Base-by-base conservation (phyloP, 2,329 filamentous ascomycete genomes). In the Curvularia sp. region DNA sequence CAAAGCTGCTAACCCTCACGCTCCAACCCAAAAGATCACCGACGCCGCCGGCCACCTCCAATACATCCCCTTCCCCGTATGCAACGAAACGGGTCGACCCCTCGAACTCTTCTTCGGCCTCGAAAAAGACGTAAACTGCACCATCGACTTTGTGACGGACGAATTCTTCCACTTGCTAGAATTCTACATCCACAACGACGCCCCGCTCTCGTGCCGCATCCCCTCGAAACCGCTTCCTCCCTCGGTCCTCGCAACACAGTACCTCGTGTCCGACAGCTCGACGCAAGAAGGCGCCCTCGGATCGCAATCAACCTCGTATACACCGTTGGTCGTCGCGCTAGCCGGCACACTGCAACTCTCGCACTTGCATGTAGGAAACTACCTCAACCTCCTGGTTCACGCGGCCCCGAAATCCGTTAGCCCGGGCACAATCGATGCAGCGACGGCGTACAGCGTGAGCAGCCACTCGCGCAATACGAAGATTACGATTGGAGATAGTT, bases 171-270 rank as follows among this genome's bases (percentile, higher is more conserved):
- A 95, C 79, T 67, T 94, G 51, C 89, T 94, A 81, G 91, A 98
- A 81, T 98, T 97, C 84, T 98, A 98, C 84, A 89, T 98, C 77
- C 95, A 98, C 84, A 93, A 90, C 81, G 95, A 99, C 79, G 93
- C 93, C 18, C 95, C 95, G 9, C 84, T 98, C 49, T 88, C 92
- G 54, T 99, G 95, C 79, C 93, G 95, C 52, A 86, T 98, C 13
- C 92, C 94, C 28, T 87, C 92, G 0, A 88, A 89, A 7, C 94
- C 94, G 0, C 79, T 86, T 1, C 73, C 79, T 1, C 73, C 78
- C 9, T 71, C 72, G 20, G 76, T 78, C 28, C 56, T 70, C 61
- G 67, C 69, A 56, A 63, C 61, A 31, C 66, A 74, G 48, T 75
- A 73, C 63, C 68, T 64, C 35, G 68, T 71, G 12, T 60, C 58